Evolutionary conservation across 192 early-diverging fungal genomes (phyloP), one percentile per base, ranked within the genome.

Genomic region (Borealophlyctis nickersoniae): DNA sequence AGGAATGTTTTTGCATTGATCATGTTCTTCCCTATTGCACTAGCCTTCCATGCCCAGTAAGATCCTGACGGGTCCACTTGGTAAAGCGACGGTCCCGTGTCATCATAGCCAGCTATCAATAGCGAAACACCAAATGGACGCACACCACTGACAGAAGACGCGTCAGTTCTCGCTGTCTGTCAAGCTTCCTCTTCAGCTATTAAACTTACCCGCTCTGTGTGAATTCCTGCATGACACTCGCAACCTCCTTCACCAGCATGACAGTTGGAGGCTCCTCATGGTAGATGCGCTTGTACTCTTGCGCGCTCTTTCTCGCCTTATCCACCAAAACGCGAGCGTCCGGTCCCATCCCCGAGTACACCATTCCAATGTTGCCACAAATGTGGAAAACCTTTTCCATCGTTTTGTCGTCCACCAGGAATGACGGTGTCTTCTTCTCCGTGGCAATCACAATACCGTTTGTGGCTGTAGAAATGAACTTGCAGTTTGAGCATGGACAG

Each of bases 11-110:
- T 98, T 62, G 97, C 93, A 76, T 98, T 99, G 61, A 95, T 77
- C 95, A 98, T 98, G 79, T 99, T 98, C 74, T 99, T 99, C 53
- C 97, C 97, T 53, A 98, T 97, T 0, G 96, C 94, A 28, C 91
- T 93, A 16, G 95, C 97, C 79, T 98, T 98, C 97, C 97, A 99
- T 22, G 93, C 89, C 77, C 88, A 99, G 83, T 94, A 99, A 30
- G 93, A 94, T 39, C 97, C 97, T 55, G 95, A 96, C 1, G 97
- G 97, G 74, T 99, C 97, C 5, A 99, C 94, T 77, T 99, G 97
- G 82, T 99, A 99, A 53, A 99, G 83, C 23, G 87, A 82, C 24
- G 92, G 92, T 13, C 95, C 95, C 33, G 73, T 78, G 34, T 94
- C 91, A 70, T 99, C 97, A 50, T 88, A 92, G 57, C 97, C 97